Conservation (phyloP, 257 asterid species). For the Anisodus tanguticus region DNA sequence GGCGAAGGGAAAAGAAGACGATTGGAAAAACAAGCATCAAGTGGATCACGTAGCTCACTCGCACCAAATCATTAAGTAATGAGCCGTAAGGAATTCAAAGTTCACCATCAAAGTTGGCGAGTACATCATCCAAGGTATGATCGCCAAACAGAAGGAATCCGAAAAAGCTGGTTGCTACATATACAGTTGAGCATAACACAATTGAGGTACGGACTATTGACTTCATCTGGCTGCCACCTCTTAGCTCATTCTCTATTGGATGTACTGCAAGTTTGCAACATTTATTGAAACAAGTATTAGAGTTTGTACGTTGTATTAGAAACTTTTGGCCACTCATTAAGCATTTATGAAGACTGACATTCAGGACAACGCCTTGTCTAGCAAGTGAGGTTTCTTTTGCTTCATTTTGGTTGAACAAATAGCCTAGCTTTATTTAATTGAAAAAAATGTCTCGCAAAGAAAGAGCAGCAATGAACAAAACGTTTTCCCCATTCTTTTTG, state of each 20-base stretch:
- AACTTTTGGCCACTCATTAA: not conserved
- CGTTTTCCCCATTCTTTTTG: not conserved
- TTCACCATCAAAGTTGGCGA: slow-evolving; percentile 84
- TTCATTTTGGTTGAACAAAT: not conserved
- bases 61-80: slow-evolving; percentile 69
- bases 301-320: not conserved
- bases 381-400: not conserved
- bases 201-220: slow-evolving; percentile 75
- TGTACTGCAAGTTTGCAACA: slow-evolving; percentile 53
- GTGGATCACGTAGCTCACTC: slow-evolving; percentile 83
- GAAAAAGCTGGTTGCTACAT: slow-evolving; percentile 77
- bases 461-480: not conserved
- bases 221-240: slow-evolving; percentile 72
- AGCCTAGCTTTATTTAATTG: not conserved
- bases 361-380: not conserved
- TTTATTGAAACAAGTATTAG: slow-evolving; percentile 2
- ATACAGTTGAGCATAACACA: slow-evolving; percentile 65
- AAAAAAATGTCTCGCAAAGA: not conserved
- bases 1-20: slow-evolving; percentile 84
- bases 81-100: slow-evolving; percentile 75
- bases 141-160: slow-evolving; percentile 82
- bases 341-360: not conserved
- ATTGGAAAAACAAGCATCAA: slow-evolving; percentile 87
- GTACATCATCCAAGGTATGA: slow-evolving; percentile 79
- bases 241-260: slow-evolving; percentile 82